Conservation (phyloP, 257 asterid genomes). For the Penstemon eatonii region DNA sequence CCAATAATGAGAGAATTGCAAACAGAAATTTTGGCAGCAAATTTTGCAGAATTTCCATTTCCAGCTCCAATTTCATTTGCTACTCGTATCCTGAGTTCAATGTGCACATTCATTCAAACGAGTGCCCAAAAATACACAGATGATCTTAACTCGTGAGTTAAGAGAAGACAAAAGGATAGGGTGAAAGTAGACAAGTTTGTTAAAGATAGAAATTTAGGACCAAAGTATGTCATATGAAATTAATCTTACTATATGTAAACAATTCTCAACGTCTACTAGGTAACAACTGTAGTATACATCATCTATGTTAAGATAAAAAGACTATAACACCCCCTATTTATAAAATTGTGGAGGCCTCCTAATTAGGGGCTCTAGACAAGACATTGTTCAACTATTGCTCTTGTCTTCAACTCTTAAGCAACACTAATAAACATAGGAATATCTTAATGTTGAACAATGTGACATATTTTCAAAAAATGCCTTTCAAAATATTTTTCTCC, state of each 20-base stretch:
- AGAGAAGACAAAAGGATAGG: neutral
- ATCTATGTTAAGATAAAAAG: no score
- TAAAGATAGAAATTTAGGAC: neutral
- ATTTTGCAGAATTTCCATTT: constrained; percentile 45
- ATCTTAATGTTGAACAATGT: neutral
- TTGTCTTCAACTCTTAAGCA: neutral
- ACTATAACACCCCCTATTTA: no score
- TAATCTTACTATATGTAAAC: neutral
- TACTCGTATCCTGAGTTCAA: constrained; percentile 51
- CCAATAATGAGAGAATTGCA: constrained; percentile 45
- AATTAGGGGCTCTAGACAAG: no score
- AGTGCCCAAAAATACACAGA: neutral
- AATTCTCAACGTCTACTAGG: no score
- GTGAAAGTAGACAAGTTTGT: neutral
- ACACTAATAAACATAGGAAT: neutral
- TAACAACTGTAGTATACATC: no score
- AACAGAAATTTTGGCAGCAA: constrained; percentile 49
- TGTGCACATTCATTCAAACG: neutral
- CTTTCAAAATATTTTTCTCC: no score
- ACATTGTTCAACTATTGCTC: neutral
- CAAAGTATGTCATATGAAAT: no score
- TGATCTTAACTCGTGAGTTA: constrained; percentile 2
- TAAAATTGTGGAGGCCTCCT: no score
- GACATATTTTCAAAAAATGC: neutral
- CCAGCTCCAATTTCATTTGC: constrained; percentile 71